These are phyloP conservation scores for Diplocarpon mali DNA, from an alignment of 2,329 filamentous ascomycete species.

Conservation along the genomic window DNA sequence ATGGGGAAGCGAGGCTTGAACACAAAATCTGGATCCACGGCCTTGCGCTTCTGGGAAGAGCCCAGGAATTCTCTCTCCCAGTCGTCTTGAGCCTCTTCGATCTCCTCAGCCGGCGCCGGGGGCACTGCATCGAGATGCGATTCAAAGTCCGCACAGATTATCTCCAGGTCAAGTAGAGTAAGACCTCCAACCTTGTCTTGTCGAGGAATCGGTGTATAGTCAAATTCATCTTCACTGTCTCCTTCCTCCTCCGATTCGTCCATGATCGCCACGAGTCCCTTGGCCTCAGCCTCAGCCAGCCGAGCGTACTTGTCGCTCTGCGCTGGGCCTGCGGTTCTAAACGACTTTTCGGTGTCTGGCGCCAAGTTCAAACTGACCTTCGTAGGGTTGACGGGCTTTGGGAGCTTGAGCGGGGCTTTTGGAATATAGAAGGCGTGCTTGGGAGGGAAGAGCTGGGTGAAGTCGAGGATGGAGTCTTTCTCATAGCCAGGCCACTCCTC, in stretches of 20 bases:
- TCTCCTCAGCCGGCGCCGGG: conserved; percentile 16
- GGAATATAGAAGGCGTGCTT: conserved; percentile 69
- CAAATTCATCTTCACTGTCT: conserved; percentile 37
- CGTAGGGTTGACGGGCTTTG: conserved; percentile 71
- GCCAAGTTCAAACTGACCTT: conserved; percentile 84
- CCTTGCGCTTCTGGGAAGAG: conserved; percentile 53
- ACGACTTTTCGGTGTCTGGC: conserved; percentile 75
- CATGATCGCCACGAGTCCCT: conserved; percentile 35
- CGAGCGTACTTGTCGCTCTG: conserved; percentile 42
- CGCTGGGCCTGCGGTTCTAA: conserved; percentile 59
- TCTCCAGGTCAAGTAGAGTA: conserved; percentile 68
- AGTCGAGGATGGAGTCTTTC: conserved; percentile 62
- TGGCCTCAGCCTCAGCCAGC: conserved; percentile 39
- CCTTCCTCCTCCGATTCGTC: conserved; percentile 31
- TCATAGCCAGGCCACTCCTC: conserved; percentile 75
- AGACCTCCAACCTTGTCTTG: conserved; percentile 62
- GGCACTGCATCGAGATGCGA: conserved; percentile 38
- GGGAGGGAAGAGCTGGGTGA: conserved; percentile 72
- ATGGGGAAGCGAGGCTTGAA: conserved; percentile 48
- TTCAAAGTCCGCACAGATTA: conserved; percentile 82
- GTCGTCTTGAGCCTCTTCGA: conserved; percentile 42
- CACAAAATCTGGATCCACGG: conserved; percentile 45
- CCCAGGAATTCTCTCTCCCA: conserved; percentile 49
- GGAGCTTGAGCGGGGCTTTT: conserved; percentile 67
- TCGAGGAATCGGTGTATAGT: conserved; percentile 38